These are phyloP conservation scores for Ophiognomonia clavigignenti-juglandacearum DNA, from an alignment of 2,329 filamentous ascomycete genomes.

Conservation along the genomic window DNA sequence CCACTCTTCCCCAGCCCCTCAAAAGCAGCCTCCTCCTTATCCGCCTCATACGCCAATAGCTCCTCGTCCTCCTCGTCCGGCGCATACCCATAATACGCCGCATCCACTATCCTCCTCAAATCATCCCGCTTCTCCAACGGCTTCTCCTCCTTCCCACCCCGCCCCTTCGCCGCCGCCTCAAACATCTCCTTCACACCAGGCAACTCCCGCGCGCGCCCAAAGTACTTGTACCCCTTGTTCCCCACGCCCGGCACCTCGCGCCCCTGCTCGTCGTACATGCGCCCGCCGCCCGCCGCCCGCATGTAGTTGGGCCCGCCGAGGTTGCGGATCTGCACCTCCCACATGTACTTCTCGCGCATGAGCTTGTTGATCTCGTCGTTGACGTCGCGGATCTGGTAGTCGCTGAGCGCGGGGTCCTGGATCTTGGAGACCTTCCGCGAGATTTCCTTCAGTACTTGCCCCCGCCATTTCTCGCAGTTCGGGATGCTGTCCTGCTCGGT, in stretches of 20 bases:
- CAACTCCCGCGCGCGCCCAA: constrained; percentile 82
- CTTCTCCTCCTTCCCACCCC: constrained; percentile 43
- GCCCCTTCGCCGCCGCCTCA: constrained; percentile 64
- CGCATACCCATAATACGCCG: constrained; percentile 93
- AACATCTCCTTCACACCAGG: constrained; percentile 97
- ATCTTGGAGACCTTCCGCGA: constrained; percentile 95
- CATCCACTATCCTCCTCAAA: constrained; percentile 74
- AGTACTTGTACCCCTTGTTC: constrained; percentile 91
- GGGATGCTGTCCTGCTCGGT: constrained; percentile 81
- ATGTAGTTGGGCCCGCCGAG: constrained; percentile 97
- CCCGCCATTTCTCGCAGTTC: constrained; percentile 94
- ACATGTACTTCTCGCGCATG: constrained; percentile 98
- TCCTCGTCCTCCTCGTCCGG: constrained; percentile 85
- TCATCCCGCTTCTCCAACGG: constrained; percentile 65
- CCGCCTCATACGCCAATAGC: constrained; percentile 72
- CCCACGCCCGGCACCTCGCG: constrained; percentile 67
- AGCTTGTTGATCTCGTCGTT: constrained; percentile 99
- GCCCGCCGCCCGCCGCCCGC: constrained; percentile 45
- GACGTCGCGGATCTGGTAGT: constrained; percentile 94
- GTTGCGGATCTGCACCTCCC: constrained; percentile 95
- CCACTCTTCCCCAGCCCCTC: constrained; percentile 58
- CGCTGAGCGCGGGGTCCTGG: constrained; percentile 84
- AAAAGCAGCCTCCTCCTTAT: constrained; percentile 77
- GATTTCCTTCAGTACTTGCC: constrained; percentile 95
- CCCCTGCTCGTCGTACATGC: constrained; percentile 69